Percentiles rank a stretch among this genome's conserved stretches.
These are phyloP conservation scores for Botrytis fragariae DNA, from an alignment of 2,329 filamentous ascomycete species.

Conservation along the genomic window DNA sequence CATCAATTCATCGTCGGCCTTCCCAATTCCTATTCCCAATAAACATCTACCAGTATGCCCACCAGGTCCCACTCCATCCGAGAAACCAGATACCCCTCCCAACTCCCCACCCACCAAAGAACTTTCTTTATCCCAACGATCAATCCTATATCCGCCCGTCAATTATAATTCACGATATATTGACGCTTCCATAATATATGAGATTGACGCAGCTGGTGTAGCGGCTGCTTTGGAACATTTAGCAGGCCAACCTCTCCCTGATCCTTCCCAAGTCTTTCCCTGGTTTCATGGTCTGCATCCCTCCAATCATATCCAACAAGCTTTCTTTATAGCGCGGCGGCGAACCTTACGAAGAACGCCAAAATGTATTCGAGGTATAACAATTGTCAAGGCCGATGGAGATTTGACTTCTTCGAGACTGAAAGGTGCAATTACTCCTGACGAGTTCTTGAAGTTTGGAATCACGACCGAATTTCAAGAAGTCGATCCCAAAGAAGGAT, in stretches of 20 bases:
- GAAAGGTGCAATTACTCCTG: slow-evolving; percentile 80
- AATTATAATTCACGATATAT: slow-evolving; percentile 54
- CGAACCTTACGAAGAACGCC: slow-evolving; percentile 69
- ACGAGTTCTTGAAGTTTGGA: slow-evolving; percentile 64
- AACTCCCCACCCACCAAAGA: slow-evolving; percentile 62
- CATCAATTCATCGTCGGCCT: slow-evolving; percentile 52
- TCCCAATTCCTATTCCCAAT: slow-evolving; percentile 69
- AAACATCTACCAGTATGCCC: slow-evolving; percentile 89
- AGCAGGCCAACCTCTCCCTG: slow-evolving; percentile 76
- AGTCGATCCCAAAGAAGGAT: slow-evolving; percentile 82
- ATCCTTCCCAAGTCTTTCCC: slow-evolving; percentile 84
- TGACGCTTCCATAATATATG: slow-evolving; percentile 62
- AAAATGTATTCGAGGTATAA: slow-evolving; percentile 74
- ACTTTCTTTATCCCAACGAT: slow-evolving; percentile 55
- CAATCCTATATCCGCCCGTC: slow-evolving; percentile 73
- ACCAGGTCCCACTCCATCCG: slow-evolving; percentile 64
- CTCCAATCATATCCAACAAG: slow-evolving; percentile 81
- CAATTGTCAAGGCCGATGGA: slow-evolving; percentile 84
- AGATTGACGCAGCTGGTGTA: slow-evolving; percentile 67
- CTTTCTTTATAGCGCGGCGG: slow-evolving; percentile 81
- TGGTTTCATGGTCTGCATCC: slow-evolving; percentile 94
- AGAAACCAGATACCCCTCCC: slow-evolving; percentile 59
- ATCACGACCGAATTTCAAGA: slow-evolving; percentile 61
- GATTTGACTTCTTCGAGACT: slow-evolving; percentile 71
- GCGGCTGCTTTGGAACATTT: slow-evolving; percentile 72